Conservation (phyloP, 805 yeast species). For the Metschnikowia peoriensis region DNA sequence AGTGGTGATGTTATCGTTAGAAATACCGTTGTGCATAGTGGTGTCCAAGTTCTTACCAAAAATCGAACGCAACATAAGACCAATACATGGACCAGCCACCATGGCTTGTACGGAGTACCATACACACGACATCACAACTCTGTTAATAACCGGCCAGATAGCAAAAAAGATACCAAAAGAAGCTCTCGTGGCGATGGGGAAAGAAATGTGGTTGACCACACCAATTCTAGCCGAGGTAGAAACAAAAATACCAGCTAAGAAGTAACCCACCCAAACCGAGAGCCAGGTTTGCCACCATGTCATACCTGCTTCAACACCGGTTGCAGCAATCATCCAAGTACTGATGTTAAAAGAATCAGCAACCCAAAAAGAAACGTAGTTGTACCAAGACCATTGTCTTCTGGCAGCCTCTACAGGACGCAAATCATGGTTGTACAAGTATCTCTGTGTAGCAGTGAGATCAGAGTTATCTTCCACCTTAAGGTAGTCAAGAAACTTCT, state of each 20-base stretch:
- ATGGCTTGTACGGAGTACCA: constrained; percentile 90
- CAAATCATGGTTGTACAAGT: constrained; percentile 71
- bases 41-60: constrained; percentile 61
- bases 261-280: constrained; percentile 83
- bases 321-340: constrained; percentile 89
- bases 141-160: constrained; percentile 82
- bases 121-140: constrained; percentile 82
- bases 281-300: constrained; percentile 93
- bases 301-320: constrained; percentile 67
- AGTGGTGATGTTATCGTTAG: constrained; percentile 61
- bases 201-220: constrained; percentile 74
- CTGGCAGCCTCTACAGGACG: constrained; percentile 74
- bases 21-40: constrained; percentile 62
- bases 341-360: constrained; percentile 88
- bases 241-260: constrained; percentile 66
- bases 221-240: constrained; percentile 76
- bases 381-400: constrained; percentile 84
- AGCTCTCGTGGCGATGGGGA: constrained; percentile 79
- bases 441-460: constrained; percentile 57
- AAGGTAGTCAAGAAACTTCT: constrained; percentile 14
- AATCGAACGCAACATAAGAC: constrained; percentile 64
- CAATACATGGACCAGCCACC: constrained; percentile 81
- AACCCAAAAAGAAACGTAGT: constrained; percentile 78
- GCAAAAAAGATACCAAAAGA: constrained; percentile 88
- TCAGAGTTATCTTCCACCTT: constrained; percentile 38